These are phyloP conservation scores for Hypholoma sublateritium DNA, from an alignment of 768 basidiomycete species.

Conservation along the genomic window DNA sequence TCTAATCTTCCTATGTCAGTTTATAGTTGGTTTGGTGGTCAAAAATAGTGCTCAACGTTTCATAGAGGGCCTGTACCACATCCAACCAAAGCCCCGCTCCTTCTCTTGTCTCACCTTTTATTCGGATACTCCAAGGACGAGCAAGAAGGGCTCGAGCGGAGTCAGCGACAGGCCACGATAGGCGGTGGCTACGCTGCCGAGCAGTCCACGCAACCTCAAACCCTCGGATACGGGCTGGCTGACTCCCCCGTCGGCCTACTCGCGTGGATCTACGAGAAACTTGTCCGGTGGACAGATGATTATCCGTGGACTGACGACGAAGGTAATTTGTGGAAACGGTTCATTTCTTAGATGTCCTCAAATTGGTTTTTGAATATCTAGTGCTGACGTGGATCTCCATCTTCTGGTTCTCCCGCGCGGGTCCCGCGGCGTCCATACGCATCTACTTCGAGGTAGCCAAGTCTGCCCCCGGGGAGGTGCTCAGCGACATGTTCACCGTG, in stretches of 20 bases:
- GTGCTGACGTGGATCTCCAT: constrained; percentile 62
- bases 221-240: constrained; percentile 38
- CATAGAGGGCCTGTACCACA: constrained; percentile 19
- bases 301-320: constrained; percentile 41
- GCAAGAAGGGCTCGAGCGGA: not conserved
- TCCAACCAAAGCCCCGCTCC: constrained; percentile 23
- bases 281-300: not conserved
- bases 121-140: constrained; percentile 23
- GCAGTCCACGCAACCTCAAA: constrained; percentile 35
- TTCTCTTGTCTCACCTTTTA: constrained; percentile 19
- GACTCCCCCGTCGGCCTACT: constrained; percentile 46
- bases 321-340: constrained; percentile 22
- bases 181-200: constrained; percentile 25
- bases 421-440: constrained; percentile 54
- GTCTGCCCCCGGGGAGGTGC: constrained; percentile 1
- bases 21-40: not conserved
- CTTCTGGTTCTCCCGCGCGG: constrained; percentile 56
- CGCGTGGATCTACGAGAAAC: constrained; percentile 25
- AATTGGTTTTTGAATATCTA: constrained; percentile 15
- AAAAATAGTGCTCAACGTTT: not conserved
- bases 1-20: constrained; percentile 34
- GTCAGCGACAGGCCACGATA: not conserved
- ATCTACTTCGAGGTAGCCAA: constrained; percentile 54
- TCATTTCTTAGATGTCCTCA: not conserved
- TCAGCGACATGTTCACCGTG: not conserved